Conservation (phyloP, 441 rosid genomes). For the Adansonia grandidieri region DNA sequence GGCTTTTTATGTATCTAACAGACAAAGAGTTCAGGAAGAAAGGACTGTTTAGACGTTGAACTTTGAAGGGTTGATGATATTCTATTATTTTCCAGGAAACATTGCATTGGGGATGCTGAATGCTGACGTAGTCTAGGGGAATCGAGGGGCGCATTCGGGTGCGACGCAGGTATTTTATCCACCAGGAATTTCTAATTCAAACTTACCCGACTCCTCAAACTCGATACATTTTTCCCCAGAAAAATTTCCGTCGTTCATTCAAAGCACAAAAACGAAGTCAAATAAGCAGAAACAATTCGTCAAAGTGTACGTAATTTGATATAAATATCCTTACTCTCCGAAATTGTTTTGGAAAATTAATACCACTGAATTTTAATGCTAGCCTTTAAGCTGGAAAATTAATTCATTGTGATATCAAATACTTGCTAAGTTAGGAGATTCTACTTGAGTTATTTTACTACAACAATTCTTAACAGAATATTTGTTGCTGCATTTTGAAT, state of each 20-base stretch:
- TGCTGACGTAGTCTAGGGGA: constrained; percentile 15
- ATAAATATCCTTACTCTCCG: too few relatives aligned
- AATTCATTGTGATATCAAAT: too few relatives aligned
- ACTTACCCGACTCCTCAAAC: too few relatives aligned
- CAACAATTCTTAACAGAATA: background rate
- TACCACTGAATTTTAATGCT: too few relatives aligned
- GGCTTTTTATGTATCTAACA: constrained; percentile 23
- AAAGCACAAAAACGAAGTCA: background rate
- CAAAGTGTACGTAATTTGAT: background rate
- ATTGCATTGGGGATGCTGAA: constrained; percentile 18
- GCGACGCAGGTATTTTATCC: background rate
- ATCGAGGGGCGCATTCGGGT: background rate
- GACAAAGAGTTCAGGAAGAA: background rate
- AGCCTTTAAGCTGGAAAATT: too few relatives aligned
- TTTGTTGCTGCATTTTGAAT: background rate
- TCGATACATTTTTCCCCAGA: too few relatives aligned
- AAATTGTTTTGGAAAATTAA: too few relatives aligned
- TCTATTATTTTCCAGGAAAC: background rate
- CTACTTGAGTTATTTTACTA: background rate
- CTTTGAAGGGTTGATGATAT: constrained; percentile 32
- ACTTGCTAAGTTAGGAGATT: too few relatives aligned
- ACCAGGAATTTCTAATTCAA: too few relatives aligned
- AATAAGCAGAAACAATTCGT: background rate
- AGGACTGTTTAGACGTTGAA: background rate
- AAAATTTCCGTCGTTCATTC: background rate